These are phyloP conservation scores for Podaxis mareebaensis DNA, from an alignment of 768 basidiomycete genomes.

Conservation along the genomic window DNA sequence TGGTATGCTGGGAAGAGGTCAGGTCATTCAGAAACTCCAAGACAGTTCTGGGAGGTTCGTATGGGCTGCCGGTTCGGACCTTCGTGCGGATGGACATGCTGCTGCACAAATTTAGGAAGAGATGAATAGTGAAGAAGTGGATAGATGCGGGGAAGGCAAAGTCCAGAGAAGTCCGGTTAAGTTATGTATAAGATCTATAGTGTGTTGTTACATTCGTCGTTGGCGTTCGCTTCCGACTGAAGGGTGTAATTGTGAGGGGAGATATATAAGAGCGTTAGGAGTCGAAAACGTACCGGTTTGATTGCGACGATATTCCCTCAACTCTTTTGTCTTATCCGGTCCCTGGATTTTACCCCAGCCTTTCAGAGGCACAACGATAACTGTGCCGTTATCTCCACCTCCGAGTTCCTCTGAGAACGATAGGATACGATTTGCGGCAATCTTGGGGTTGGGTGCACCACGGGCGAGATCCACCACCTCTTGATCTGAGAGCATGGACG, in stretches of 20 bases:
- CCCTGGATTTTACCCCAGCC: conserved; percentile 89
- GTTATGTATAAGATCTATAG: conserved; percentile 4
- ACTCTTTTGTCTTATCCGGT: conserved; percentile 76
- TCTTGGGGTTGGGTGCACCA: conserved; percentile 65
- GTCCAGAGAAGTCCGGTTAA: background rate
- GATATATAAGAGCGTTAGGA: background rate
- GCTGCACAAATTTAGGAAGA: conserved; percentile 69
- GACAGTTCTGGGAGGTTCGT: conserved; percentile 69
- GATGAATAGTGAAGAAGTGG: conserved; percentile 17
- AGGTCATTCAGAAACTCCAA: conserved; percentile 82
- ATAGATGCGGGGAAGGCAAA: background rate
- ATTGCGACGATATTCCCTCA: conserved; percentile 76
- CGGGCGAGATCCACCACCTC: conserved; percentile 92
- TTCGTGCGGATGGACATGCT: conserved; percentile 86
- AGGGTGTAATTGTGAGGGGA: background rate
- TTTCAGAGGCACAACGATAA: conserved; percentile 85
- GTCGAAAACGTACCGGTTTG: conserved; percentile 53
- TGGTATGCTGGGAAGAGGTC: conserved; percentile 77
- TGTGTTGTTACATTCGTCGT: conserved; percentile 53
- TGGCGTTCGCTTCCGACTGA: conserved; percentile 68
- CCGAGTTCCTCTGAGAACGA: conserved; percentile 86
- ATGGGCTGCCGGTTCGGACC: conserved; percentile 95
- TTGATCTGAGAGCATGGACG: conserved; percentile 87
- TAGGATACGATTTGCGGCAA: conserved; percentile 82
- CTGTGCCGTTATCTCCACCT: conserved; percentile 90